Conservation (phyloP, 2,329 filamentous ascomycete species). For the Scopulariopsis brevicaulis region DNA sequence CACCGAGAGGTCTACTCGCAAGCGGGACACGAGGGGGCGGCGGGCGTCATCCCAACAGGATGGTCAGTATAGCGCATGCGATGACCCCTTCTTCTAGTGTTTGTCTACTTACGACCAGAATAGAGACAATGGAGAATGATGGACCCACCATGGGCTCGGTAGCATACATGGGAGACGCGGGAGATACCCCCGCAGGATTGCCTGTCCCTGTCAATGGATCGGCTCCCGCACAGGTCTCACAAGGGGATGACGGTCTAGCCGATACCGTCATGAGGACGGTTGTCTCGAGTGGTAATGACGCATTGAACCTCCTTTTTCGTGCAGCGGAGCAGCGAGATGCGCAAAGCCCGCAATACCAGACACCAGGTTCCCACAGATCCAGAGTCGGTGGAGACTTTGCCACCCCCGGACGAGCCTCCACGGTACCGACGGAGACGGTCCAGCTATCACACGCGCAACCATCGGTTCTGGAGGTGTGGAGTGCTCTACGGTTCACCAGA, state of each 20-base stretch:
- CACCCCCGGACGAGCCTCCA: not conserved
- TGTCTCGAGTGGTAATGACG: conserved; percentile 41
- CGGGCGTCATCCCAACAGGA: not conserved
- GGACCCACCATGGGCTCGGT: not conserved
- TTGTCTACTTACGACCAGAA: not conserved
- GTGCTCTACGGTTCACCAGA: conserved; percentile 30
- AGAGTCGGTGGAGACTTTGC: not conserved
- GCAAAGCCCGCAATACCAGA: not conserved
- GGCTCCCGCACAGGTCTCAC: not conserved
- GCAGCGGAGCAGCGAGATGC: conserved; percentile 15
- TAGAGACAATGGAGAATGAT: not conserved
- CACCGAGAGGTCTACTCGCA: not conserved
- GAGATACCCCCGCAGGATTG: not conserved
- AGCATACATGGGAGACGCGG: not conserved
- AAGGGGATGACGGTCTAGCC: not conserved
- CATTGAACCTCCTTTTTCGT: conserved; percentile 38
- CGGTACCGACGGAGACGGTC: not conserved
- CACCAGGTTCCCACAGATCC: not conserved
- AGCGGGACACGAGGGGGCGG: not conserved
- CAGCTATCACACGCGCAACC: not conserved
- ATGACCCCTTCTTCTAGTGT: not conserved
- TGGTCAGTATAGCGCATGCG: not conserved
- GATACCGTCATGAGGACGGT: conserved; percentile 28
- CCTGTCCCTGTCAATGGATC: not conserved
- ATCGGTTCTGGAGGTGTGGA: conserved; percentile 10